phyloP scores from a whole-genome alignment of 495 filamentous ascomycete species.

The Lentithecium fluviatile region DNA sequence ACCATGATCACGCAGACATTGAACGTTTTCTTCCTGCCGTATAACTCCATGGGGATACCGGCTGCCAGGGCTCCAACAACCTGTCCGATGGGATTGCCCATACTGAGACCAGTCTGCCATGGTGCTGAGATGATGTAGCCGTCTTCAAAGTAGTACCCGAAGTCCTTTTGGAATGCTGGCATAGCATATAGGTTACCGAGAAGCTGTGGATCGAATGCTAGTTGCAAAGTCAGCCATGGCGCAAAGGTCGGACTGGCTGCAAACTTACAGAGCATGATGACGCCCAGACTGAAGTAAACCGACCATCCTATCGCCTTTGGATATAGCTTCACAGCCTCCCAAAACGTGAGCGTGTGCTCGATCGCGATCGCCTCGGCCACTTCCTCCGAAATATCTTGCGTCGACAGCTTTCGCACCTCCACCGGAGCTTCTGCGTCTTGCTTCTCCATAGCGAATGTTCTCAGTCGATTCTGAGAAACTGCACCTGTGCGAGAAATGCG shows the following conservation, averaged over 20 bases:
- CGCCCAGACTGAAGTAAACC: conserved; percentile 33
- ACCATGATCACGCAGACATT: conserved; percentile 42
- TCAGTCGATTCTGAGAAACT: not conserved
- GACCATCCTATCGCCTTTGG: conserved; percentile 35
- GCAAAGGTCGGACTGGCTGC: not conserved
- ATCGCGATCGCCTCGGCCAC: conserved; percentile 26
- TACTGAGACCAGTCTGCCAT: conserved; percentile 42
- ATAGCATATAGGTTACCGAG: conserved; percentile 43
- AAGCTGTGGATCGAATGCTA: conserved; percentile 34
- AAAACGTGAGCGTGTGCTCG: conserved; percentile 28
- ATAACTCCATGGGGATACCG: conserved; percentile 43
- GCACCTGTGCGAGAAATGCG: not conserved
- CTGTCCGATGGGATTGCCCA: conserved; percentile 44
- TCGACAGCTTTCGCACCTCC: conserved; percentile 27
- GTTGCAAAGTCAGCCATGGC: not conserved
- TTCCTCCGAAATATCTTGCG: conserved; percentile 17
- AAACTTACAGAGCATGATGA: conserved; percentile 33
- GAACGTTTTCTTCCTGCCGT: conserved; percentile 42
- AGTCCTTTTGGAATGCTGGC: conserved; percentile 41
- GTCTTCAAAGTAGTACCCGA: conserved; percentile 40
- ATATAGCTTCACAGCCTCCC: conserved; percentile 21
- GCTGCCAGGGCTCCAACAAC: conserved; percentile 41
- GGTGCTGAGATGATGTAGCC: conserved; percentile 37
- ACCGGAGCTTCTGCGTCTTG: conserved; percentile 17
- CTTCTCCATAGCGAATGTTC: not conserved